Base-by-base conservation (phyloP, 2,329 filamentous ascomycete species). In the Sarocladium kiliense region DNA sequence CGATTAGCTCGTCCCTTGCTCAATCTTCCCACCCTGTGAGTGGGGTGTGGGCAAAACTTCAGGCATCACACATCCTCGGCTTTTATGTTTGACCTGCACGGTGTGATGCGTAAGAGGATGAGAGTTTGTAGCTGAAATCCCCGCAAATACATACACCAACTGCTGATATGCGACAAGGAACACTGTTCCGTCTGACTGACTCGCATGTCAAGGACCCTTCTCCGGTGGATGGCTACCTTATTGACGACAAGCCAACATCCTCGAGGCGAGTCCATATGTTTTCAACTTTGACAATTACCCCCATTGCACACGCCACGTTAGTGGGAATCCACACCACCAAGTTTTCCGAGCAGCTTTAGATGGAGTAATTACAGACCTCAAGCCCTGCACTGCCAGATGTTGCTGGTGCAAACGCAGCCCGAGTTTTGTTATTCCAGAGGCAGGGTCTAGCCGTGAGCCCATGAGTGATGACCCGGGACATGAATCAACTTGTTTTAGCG, bases 241-340 rank as follows among this genome's bases (percentile, higher is more conserved):
- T n/a, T n/a, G n/a, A n/a, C n/a, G n/a, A n/a, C n/a, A n/a, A n/a
- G n/a, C n/a, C n/a, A n/a, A n/a, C n/a, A n/a, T n/a, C n/a, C n/a
- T n/a, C n/a, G n/a, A n/a, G n/a, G n/a, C n/a, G n/a, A n/a, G n/a
- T 12, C 30, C 12, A 12, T 32, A 12, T 32, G 30, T 7, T 32
- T 32, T 32, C 7, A 6, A 32, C 7, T 12, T 32, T 32, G 30
- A 32, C 30, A 32, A 12, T 12, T 6, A 32, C 36, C 36, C 18
- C 37, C 41, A 9, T 7, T 21, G 41, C 9, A 9, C 7, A 25
- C 41, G 23, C 44, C 44, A 30, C 27, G 30, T 36, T 51, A 51
- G 47, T 36, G 47, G 27, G 27, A 36, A 36, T 36, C 47, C 47
- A 51, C 47, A 51, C 27, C 47, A 51, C 47, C 47, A 51, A 51